Conservation (phyloP, 2,329 filamentous ascomycete species). For the Botrytis pseudocinerea region DNA sequence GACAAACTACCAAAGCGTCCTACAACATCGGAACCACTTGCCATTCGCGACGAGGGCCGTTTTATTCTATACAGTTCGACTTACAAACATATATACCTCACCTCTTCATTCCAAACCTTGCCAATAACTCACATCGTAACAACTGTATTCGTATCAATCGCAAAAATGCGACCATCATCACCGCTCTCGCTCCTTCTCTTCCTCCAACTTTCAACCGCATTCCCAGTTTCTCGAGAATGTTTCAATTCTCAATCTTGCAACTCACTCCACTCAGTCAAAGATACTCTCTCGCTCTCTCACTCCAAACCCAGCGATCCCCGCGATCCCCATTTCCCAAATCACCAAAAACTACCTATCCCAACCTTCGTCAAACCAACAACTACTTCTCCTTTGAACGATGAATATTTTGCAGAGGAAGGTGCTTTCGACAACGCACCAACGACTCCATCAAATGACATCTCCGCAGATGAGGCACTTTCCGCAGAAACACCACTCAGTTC, state of each 20-base stretch:
- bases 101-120: background rate
- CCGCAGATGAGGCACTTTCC: constrained; percentile 33
- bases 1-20: background rate
- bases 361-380: constrained; percentile 3
- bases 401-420: constrained; percentile 21
- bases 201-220: constrained; percentile 29
- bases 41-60: background rate
- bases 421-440: constrained; percentile 35
- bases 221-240: constrained; percentile 21
- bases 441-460: constrained; percentile 29
- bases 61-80: background rate
- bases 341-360: constrained; percentile 28
- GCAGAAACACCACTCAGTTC: constrained; percentile 31
- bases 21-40: constrained; percentile 9
- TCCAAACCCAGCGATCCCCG: constrained; percentile 9
- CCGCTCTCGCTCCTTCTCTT: constrained; percentile 23
- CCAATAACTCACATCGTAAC: background rate
- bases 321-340: constrained; percentile 35
- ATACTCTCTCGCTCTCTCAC: background rate
- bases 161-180: constrained; percentile 22
- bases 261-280: background rate
- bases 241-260: constrained; percentile 7
- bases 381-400: background rate
- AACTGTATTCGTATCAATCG: background rate
- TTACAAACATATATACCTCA: background rate